These are phyloP conservation scores for Nitzschia putrida DNA, from an alignment of 108 stramenopile genomes.

Conservation along the genomic window DNA sequence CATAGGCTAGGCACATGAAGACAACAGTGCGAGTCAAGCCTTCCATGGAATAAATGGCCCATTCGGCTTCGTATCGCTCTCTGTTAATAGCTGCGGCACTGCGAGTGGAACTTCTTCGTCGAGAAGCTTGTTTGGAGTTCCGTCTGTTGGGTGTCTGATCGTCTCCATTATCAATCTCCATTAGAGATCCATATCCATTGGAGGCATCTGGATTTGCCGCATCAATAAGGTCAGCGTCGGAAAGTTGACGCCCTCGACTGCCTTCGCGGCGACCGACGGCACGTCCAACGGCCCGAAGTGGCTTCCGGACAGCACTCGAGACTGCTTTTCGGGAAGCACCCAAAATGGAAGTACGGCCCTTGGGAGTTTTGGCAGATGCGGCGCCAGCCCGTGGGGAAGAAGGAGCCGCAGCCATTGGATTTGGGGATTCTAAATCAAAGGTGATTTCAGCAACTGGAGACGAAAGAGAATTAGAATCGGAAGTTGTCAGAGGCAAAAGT, in stretches of 20 bases:
- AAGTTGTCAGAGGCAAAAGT: slow-evolving; percentile 2
- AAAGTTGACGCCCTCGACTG: not conserved
- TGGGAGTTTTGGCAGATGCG: not conserved
- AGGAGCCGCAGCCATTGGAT: not conserved
- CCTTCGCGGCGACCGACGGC: slow-evolving; percentile 2
- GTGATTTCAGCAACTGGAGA: not conserved
- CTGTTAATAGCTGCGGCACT: not conserved
- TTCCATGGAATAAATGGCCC: slow-evolving; percentile 38
- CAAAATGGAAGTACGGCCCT: not conserved
- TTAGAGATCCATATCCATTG: slow-evolving; percentile 5
- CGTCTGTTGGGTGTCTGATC: not conserved
- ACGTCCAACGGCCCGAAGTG: slow-evolving; percentile 5
- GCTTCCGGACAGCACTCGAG: slow-evolving; percentile 9
- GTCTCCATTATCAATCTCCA: not conserved
- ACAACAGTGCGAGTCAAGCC: slow-evolving; percentile 20
- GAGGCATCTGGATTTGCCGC: not conserved
- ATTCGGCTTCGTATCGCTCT: slow-evolving; percentile 11
- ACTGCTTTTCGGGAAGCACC: slow-evolving; percentile 12
- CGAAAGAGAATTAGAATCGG: not conserved
- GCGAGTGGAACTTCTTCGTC: not conserved
- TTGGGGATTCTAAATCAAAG: not conserved
- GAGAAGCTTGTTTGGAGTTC: not conserved
- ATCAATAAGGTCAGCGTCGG: not conserved
- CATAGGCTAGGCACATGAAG: slow-evolving; percentile 28
- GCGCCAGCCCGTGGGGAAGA: not conserved